phyloP scores from a whole-genome alignment of 257 asterid species.

The Solanum paucissectum region DNA sequence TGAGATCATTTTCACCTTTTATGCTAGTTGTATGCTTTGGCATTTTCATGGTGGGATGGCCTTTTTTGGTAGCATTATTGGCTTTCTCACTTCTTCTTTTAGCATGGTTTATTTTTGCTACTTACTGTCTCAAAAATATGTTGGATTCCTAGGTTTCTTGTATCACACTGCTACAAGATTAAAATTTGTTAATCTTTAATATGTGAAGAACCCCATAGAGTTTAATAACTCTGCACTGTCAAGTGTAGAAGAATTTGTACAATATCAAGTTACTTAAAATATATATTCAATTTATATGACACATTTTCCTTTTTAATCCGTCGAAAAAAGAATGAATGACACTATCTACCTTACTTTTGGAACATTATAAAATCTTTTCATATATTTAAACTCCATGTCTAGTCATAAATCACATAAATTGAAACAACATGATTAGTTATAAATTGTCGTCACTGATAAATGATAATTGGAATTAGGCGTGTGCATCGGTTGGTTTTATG shows the following conservation, averaged over 20 bases:
- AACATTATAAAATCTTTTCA: too few relatives aligned
- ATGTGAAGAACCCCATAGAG: neutral
- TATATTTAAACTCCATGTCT: neutral
- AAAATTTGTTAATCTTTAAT: neutral
- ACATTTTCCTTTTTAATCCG: too few relatives aligned
- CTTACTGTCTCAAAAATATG: constrained; percentile 34
- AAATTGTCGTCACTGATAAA: neutral
- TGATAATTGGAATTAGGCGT: neutral
- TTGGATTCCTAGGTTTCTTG: constrained; percentile 31
- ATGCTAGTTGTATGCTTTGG: constrained; percentile 56
- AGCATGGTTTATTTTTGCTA: constrained; percentile 58
- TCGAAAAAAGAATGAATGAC: neutral
- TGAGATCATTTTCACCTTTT: constrained; percentile 66
- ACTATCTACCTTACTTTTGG: neutral
- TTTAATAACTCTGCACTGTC: neutral
- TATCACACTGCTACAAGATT: neutral
- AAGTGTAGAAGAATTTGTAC: neutral
- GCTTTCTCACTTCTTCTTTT: constrained; percentile 53
- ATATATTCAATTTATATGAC: neutral
- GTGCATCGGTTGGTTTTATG: neutral
- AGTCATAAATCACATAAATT: neutral
- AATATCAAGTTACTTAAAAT: neutral
- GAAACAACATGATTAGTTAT: neutral
- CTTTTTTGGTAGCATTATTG: constrained; percentile 47
- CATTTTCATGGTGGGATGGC: constrained; percentile 72